These are phyloP conservation scores for Rugonectria rugulosa DNA, from an alignment of 2,329 filamentous ascomycete genomes.

Conservation along the genomic window DNA sequence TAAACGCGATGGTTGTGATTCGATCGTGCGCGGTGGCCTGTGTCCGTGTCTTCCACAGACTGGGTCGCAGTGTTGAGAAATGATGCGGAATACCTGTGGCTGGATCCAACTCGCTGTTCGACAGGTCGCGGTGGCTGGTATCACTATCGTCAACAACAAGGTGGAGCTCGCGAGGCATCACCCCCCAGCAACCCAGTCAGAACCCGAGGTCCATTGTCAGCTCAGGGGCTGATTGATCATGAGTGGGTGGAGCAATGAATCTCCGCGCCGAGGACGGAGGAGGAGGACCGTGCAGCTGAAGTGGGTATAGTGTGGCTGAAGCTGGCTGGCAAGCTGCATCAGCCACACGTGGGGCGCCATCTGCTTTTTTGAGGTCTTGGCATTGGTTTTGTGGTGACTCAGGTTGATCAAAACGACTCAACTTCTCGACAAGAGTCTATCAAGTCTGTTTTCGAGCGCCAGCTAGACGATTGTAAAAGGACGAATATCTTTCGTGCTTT, in stretches of 20 bases:
- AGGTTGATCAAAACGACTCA: conserved; percentile 32
- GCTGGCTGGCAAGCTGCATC: background rate
- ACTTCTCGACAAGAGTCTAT: conserved; percentile 10
- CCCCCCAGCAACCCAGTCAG: conserved; percentile 39
- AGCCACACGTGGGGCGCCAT: conserved; percentile 38
- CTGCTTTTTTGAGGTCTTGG: conserved; percentile 38
- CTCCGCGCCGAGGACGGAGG: conserved; percentile 37
- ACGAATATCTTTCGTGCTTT: background rate
- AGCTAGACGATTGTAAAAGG: background rate
- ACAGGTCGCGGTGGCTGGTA: conserved; percentile 42
- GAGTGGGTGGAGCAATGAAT: conserved; percentile 30
- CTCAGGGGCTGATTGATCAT: conserved; percentile 35
- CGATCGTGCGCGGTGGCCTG: conserved; percentile 20
- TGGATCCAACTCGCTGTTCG: conserved; percentile 34
- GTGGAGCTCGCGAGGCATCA: conserved; percentile 41
- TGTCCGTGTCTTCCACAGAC: conserved; percentile 9
- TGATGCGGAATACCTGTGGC: conserved; percentile 18
- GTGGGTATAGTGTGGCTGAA: conserved; percentile 22
- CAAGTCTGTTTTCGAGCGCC: conserved; percentile 12
- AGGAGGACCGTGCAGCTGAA: conserved; percentile 25
- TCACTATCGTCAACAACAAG: conserved; percentile 38
- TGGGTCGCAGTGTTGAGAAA: conserved; percentile 22
- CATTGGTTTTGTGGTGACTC: conserved; percentile 38
- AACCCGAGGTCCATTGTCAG: conserved; percentile 37
- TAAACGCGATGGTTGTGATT: conserved; percentile 1